These are phyloP conservation scores for Adansonia rubrostipa DNA, from an alignment of 441 rosid species.

Conservation along the genomic window DNA sequence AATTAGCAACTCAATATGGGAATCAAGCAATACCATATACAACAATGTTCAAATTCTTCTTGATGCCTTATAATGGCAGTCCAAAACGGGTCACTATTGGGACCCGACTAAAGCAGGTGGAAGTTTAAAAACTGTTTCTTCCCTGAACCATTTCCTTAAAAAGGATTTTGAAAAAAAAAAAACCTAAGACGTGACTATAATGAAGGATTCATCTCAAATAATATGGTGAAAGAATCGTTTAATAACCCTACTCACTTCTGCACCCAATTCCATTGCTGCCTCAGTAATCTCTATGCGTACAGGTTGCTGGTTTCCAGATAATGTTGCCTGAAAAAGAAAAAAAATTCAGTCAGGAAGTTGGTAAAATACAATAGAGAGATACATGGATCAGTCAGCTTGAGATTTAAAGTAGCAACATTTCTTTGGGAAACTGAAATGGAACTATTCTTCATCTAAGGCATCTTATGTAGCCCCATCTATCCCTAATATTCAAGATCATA, in stretches of 20 bases:
- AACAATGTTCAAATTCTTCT: constrained; percentile 4
- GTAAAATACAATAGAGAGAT: constrained; percentile 15
- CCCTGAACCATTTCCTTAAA: background rate
- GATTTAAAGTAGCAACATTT: background rate
- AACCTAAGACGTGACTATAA: background rate
- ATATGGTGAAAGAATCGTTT: background rate
- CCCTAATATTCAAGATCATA: background rate
- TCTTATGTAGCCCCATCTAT: background rate
- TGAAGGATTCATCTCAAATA: constrained; percentile 15
- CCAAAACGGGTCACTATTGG: background rate
- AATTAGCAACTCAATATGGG: constrained; percentile 10
- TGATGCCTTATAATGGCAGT: constrained; percentile 16
- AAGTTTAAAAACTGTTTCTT: background rate
- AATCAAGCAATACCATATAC: constrained; percentile 7
- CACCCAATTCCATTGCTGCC: constrained; percentile 94
- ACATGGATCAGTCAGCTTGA: background rate
- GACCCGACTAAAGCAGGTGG: background rate
- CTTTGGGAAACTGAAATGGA: constrained; percentile 17
- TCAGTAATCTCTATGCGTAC: constrained; percentile 88
- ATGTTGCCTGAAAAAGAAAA: constrained; percentile 59
- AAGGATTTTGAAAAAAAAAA: background rate
- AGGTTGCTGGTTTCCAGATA: constrained; percentile 92
- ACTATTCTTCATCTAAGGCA: background rate
- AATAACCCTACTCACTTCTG: constrained; percentile 57
- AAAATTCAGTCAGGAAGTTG: constrained; percentile 7